These are phyloP conservation scores for Tulasnella sp. DNA, from an alignment of 768 basidiomycete species.

Conservation along the genomic window DNA sequence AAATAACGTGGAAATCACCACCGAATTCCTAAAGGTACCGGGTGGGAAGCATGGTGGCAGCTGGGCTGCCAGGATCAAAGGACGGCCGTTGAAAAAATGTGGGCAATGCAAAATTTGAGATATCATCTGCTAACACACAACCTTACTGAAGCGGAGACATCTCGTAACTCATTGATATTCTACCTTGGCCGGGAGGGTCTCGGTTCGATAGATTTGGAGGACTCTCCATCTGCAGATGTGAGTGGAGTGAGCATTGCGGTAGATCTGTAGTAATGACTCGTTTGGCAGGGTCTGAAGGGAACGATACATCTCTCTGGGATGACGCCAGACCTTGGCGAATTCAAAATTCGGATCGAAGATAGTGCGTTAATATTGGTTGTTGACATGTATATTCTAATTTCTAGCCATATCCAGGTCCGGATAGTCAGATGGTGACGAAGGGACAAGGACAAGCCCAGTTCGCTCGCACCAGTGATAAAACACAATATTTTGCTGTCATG, in stretches of 20 bases:
- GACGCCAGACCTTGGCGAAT: conserved; percentile 69
- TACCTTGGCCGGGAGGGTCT: conserved; percentile 82
- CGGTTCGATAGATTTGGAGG: conserved; percentile 69
- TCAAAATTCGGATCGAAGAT: conserved; percentile 65
- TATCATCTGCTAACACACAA: neutral
- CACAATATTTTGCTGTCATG: conserved; percentile 53
- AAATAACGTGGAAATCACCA: conserved; percentile 79
- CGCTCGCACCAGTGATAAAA: conserved; percentile 48
- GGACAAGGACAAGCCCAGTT: conserved; percentile 51
- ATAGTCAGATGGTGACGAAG: conserved; percentile 39
- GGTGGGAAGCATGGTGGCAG: conserved; percentile 74
- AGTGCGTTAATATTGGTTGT: no score
- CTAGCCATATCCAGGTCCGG: conserved; percentile 33
- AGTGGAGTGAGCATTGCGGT: conserved; percentile 19
- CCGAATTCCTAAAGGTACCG: conserved; percentile 74
- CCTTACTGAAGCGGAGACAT: conserved; percentile 29
- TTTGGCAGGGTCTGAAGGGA: conserved; percentile 56
- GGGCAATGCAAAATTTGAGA: conserved; percentile 15
- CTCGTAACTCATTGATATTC: conserved; percentile 66
- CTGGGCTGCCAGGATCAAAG: conserved; percentile 77
- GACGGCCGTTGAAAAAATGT: conserved; percentile 62
- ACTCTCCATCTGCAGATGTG: conserved; percentile 62
- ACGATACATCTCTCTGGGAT: conserved; percentile 51
- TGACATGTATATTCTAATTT: no score
- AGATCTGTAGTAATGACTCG: neutral